Evolutionary conservation across 768 basidiomycete species (phyloP), one percentile per base, ranked within the genome.

Genomic region (Amanita molliuscula): DNA sequence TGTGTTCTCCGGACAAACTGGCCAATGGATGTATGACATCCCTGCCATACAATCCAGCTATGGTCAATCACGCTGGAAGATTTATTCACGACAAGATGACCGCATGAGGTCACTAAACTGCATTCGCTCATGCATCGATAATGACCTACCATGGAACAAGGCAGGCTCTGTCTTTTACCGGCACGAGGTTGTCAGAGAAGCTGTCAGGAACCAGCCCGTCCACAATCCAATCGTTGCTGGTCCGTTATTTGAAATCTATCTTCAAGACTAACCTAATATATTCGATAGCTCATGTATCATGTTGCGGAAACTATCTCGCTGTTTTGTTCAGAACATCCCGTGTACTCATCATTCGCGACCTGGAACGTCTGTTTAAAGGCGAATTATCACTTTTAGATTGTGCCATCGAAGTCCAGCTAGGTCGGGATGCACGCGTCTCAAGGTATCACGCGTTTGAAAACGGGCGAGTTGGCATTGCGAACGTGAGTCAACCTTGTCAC

Each of bases 151-250:
- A 3, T 49, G 37, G 37, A 16, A 31, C 6, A 31, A 41, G 26
- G 34, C 20, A 11, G 48, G 37, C 25, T 33, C 48, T 2, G 34
- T 16, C 3, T 26, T 49, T 20, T 42, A 49, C 8, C 20, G 38
- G 10, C 48, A 41, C 20, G 16, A 49, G 3, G 9, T 49, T 6
- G 26, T 41, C 23, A 35, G 28, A n/a, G 48, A 49, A 1, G 11
- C 2, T 13, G 38, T 29, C 10, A 26, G 48, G n/a, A 18, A 4
- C 10, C 16, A 41, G 36, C 49, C 38, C 26, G 44, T 64, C 50
- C 60, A 68, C 31, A 77, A 81, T 53, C 63, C 70, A 31, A 77
- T 78, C 26, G 54, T 68, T 15, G 75, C 75, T 10, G 77, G 79
- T 68, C 54, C 47, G 63, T 63, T 4, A 8, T 37, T 16, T 23